These are phyloP conservation scores for Amphibolis antarctica DNA, from an alignment of 106 monocot species.

Conservation along the genomic window DNA sequence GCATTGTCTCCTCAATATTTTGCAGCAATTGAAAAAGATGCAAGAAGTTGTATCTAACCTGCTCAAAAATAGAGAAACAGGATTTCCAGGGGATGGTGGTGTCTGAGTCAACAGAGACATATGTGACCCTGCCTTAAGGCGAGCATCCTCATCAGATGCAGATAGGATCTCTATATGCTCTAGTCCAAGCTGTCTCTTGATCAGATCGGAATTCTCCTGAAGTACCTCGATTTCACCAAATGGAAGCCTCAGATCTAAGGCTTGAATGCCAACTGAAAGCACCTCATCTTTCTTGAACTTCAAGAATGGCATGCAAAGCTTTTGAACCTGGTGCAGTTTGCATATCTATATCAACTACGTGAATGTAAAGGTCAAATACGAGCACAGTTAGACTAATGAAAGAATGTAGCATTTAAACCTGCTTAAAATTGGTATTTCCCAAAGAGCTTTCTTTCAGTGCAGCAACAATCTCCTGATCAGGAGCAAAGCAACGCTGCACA, in stretches of 20 bases:
- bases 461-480: slow-evolving; percentile 55
- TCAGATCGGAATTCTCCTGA: slow-evolving; percentile 54
- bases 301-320: slow-evolving; percentile 80
- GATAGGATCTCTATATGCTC: slow-evolving; percentile 55
- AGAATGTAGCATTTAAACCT: slow-evolving; percentile 3
- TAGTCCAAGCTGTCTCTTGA: slow-evolving; percentile 74
- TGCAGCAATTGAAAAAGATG: not conserved
- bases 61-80: slow-evolving; percentile 49
- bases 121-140: slow-evolving; percentile 38
- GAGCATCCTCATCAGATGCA: slow-evolving; percentile 30
- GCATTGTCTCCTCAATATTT: not conserved
- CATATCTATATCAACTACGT: slow-evolving; percentile 3
- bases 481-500: slow-evolving; percentile 28
- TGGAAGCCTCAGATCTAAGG: slow-evolving; percentile 73
- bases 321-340: slow-evolving; percentile 46
- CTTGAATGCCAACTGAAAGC: slow-evolving; percentile 50
- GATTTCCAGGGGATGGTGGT: slow-evolving; percentile 72
- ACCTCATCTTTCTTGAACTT: slow-evolving; percentile 84
- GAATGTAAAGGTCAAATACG: not conserved
- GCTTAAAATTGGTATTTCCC: slow-evolving; percentile 27
- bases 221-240: slow-evolving; percentile 83
- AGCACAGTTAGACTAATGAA: not conserved
- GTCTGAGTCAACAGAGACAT: slow-evolving; percentile 48
- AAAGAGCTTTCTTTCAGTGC: slow-evolving; percentile 44
- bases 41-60: slow-evolving; percentile 17